Evolutionary conservation across 345 rosid species (phyloP), one percentile per base, ranked within the genome.

Genomic region (Aurinia saxatilis): DNA sequence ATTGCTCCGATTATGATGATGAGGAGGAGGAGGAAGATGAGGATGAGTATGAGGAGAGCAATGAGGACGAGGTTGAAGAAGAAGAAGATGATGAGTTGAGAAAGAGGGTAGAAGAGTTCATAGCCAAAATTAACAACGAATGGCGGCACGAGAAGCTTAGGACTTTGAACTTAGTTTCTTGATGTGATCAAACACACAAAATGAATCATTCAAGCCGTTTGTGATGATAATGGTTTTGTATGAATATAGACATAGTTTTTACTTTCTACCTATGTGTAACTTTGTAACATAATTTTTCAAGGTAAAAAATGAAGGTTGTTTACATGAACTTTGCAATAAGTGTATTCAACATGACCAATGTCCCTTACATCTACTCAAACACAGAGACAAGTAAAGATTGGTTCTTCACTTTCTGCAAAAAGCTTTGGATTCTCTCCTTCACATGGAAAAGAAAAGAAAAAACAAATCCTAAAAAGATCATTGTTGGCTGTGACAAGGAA

Each of bases 101-200:
- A 55, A 84, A 59, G 70, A 81, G 86, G 38, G 76, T 65, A 1
- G 95, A 85, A 66, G 85, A 80, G 35, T 84, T 88, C 16, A 88
- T 84, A 15, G 71, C 72, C 16, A 81, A 81, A 34, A 68, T 84
- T 7, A 82, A 81, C 37, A 67, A 65, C 17, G 84, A 74, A 63
- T 82, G 96, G 95, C 78, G 56, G 15, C 82, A 67, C 21, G 95
- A 91, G 66, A 71, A 33, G 54, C 36, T 70, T 38, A 70, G 10
- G 10, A 15, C 74, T 38, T 63, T 70, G 16, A 62, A 52, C 16
- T 63, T 48, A 63, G 74, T 70, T 47, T 55, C 30, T 38, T 70
- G 19, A 61, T 15, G n/a, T 47, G 9, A 10, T 36, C 12, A 47
- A 54, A 7, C 21, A n/a, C n/a, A n/a, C n/a, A n/a, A n/a, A n/a